Evolutionary conservation across 2,329 filamentous ascomycete genomes (phyloP), one percentile per base, ranked within the genome.

Genomic region (Verticillium dahliae): DNA sequence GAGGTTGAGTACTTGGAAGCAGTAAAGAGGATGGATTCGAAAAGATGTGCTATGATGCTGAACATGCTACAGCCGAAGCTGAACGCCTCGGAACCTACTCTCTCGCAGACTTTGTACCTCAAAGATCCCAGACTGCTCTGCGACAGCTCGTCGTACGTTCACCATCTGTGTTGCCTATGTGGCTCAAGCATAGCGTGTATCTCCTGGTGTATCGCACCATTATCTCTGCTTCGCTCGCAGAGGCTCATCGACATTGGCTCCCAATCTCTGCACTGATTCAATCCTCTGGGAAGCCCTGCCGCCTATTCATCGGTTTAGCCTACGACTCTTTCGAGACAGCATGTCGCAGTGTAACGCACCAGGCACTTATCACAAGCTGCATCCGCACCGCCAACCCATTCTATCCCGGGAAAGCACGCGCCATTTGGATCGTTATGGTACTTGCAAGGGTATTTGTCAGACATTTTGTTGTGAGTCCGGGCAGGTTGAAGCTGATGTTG

Each of bases 371-470:
- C 73, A 69, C 81, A 84, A 11, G 80, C 73, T 39, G 78, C 74
- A 60, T 80, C 78, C 60, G 82, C 80, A 18, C 83, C 76, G 71
- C 80, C 83, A 11, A 84, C 81, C 81, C 81, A 84, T 65, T 84
- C 80, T 5, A 73, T 56, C 34, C 54, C 27, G 5, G 54, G 54
- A 31, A 34, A 34, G 13, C 54, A 56, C 9, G 27, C 75, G 65
- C 81, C 83, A 65, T 82, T 78, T 67, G 81, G 75, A 35, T 78
- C 76, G 62, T 77, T 77, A 66, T 80, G 83, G 73, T 83, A 81
- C 71, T 82, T 84, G 77, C 81, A 84, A 52, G 79, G 76, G 70
- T 81, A 84, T 72, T 79, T 82, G 69, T 82, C 83, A 63, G 77
- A 33, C 54, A 56, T 56, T 3, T 4, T 56, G 54, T 22, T 13